phyloP scores from a whole-genome alignment of 192 early-diverging fungal genomes.

The Funneliformis geosporum region DNA sequence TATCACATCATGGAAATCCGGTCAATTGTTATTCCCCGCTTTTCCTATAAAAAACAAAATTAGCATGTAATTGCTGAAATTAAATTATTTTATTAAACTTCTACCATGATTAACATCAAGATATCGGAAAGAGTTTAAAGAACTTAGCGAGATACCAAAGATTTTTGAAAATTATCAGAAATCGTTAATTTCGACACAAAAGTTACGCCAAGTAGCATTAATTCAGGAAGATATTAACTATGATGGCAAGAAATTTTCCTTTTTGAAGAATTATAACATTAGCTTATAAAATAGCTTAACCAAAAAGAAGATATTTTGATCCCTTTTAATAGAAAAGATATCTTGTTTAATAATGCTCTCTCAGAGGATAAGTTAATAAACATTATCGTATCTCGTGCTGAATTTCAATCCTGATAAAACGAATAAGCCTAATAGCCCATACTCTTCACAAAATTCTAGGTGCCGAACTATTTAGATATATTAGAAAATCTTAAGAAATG shows the following conservation, averaged over 20 bases:
- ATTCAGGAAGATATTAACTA: neutral
- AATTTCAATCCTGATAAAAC: no score
- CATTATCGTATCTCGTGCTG: neutral
- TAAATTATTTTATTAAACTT: no score
- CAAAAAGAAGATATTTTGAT: neutral
- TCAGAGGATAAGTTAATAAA: slow-evolving; percentile 7
- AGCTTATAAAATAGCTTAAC: neutral
- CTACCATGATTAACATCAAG: no score
- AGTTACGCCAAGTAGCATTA: neutral
- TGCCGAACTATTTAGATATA: no score
- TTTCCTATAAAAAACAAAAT: no score
- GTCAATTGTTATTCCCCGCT: no score
- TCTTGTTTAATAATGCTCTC: neutral
- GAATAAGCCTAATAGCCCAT: no score
- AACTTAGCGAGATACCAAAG: neutral
- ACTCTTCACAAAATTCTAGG: no score
- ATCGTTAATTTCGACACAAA: neutral
- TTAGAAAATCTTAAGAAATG: no score
- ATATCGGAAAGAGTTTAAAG: neutral
- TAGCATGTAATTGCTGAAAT: no score
- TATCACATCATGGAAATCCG: no score
- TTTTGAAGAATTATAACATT: neutral
- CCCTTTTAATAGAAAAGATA: slow-evolving; percentile 4
- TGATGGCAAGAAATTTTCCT: neutral
- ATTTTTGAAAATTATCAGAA: slow-evolving; percentile 2